These are phyloP conservation scores for Talaromyces sp. DNA, from an alignment of 2,329 filamentous ascomycete species.

Conservation along the genomic window DNA sequence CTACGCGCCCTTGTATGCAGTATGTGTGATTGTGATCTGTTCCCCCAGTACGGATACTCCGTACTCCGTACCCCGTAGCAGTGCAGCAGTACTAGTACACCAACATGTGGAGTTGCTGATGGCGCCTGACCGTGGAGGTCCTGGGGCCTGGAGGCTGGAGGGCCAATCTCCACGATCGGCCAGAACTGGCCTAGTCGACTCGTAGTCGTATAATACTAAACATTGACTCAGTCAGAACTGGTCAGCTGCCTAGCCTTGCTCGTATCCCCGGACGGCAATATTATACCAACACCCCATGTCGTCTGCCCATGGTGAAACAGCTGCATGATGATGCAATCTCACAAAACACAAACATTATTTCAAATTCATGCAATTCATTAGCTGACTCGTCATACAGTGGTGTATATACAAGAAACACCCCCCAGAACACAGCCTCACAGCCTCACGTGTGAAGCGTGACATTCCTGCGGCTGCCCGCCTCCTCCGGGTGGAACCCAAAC, in stretches of 20 bases:
- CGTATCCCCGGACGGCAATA: background rate
- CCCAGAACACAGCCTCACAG: slow-evolving; percentile 12
- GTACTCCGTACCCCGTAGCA: background rate
- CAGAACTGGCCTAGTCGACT: background rate
- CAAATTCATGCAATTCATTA: background rate
- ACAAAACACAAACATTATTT: background rate
- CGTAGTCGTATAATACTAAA: background rate
- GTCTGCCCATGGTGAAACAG: background rate
- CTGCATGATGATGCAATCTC: background rate
- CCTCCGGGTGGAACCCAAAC: slow-evolving; percentile 77
- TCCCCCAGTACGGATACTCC: background rate
- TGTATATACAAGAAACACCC: background rate
- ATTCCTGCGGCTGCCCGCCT: slow-evolving; percentile 63
- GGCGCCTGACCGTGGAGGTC: background rate
- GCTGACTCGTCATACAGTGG: background rate
- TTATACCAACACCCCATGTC: background rate
- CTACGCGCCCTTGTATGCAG: background rate
- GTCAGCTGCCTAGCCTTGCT: background rate
- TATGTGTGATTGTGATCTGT: background rate
- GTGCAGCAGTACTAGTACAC: background rate
- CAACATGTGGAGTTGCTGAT: background rate
- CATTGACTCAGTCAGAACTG: background rate
- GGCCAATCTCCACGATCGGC: background rate
- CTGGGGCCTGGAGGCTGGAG: background rate
- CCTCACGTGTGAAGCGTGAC: slow-evolving; percentile 38